Base-by-base conservation (phyloP, 768 basidiomycete genomes). In the Gloeophyllum trabeum region DNA sequence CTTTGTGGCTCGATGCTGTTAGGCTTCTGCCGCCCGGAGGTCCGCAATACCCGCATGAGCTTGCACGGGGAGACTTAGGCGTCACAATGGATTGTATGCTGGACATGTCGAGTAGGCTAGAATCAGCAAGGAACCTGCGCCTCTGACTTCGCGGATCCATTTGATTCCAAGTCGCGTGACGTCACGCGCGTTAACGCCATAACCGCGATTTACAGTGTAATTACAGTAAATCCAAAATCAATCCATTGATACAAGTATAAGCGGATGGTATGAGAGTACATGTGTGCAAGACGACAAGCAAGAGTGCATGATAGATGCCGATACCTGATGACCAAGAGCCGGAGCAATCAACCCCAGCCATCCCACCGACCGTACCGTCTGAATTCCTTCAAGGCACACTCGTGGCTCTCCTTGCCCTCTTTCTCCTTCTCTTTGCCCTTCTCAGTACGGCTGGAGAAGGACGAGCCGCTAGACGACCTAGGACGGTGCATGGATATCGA, bases 281-380 rank as follows among this genome's bases (percentile, higher is more conserved):
- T 23, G 21, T n/a, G 39, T 30, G 13, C 12, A 14, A 19, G 22
- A 14, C 13, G 7, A 5, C 10, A n/a, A n/a, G n/a, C n/a, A n/a
- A n/a, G n/a, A n/a, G n/a, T n/a, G n/a, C n/a, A n/a, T n/a, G n/a
- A n/a, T n/a, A n/a, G n/a, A n/a, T n/a, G n/a, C n/a, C n/a, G n/a
- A n/a, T n/a, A n/a, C n/a, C n/a, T n/a, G n/a, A n/a, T n/a, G n/a
- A n/a, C n/a, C n/a, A n/a, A n/a, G n/a, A n/a, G n/a, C n/a, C 21
- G 39, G 42, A 24, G 20, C 18, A 38, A 35, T 43, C 45, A 79
- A 24, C 67, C 76, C 89, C 89, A 92, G 0, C 88, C 89, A 66
- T 92, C 89, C 86, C 88, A 90, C 43, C 85, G 68, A 19, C 89
- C 90, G 54, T 80, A 91, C 49, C 81, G 69, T 48, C 87, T 64